Evolutionary conservation across 2,329 filamentous ascomycete genomes (phyloP).

Genomic region (Alternaria incomplexa): DNA sequence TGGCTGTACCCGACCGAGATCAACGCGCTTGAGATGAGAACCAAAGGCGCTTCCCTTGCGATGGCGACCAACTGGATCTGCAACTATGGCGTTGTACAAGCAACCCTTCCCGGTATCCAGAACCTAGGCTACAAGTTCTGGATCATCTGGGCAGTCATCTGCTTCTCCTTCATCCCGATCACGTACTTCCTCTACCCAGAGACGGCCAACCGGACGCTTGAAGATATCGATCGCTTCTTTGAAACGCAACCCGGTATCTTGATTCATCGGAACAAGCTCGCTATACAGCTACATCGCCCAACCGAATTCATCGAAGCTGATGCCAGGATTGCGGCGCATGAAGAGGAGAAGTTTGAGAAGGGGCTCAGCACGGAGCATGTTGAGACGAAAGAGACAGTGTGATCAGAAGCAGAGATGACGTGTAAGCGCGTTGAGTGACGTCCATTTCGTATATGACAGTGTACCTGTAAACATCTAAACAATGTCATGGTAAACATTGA

Average conservation of each 20-base stretch:
- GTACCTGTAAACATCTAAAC: background rate
- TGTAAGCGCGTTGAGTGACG: background rate
- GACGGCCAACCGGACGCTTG: conserved; percentile 54
- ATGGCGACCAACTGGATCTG: conserved; percentile 45
- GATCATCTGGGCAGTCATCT: conserved; percentile 62
- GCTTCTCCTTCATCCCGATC: conserved; percentile 59
- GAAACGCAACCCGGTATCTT: conserved; percentile 48
- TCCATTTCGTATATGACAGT: background rate
- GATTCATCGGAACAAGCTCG: conserved; percentile 57
- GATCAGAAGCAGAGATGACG: background rate
- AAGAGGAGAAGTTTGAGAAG: conserved; percentile 8
- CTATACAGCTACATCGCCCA: conserved; percentile 54
- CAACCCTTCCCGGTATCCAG: conserved; percentile 43
- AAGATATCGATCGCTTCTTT: conserved; percentile 57
- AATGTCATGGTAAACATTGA: background rate
- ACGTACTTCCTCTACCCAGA: conserved; percentile 62
- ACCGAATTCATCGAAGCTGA: conserved; percentile 57
- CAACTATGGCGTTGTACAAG: conserved; percentile 43
- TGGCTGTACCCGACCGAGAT: conserved; percentile 46
- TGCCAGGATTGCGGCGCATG: conserved; percentile 40
- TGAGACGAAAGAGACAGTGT: conserved; percentile 36
- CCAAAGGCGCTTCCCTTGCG: conserved; percentile 42
- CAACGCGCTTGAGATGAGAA: conserved; percentile 45
- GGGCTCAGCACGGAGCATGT: conserved; percentile 26
- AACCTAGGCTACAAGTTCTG: conserved; percentile 61